Evolutionary conservation across 2,329 filamentous ascomycete species (phyloP).

Genomic region (Arachnomyces sp.): DNA sequence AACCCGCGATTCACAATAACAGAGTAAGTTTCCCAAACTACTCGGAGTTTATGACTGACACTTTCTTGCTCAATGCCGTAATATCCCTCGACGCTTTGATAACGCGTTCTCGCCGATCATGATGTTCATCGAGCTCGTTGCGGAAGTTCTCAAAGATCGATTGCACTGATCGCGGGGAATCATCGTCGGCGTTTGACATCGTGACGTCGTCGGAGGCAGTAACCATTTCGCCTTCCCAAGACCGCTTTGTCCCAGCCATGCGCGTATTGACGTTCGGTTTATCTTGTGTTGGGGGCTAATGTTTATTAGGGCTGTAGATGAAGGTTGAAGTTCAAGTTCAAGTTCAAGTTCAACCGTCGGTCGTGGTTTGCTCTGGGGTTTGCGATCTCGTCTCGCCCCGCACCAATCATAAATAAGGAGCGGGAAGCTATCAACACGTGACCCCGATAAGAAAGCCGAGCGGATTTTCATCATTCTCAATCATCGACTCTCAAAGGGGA

Average conservation of each 20-base stretch:
- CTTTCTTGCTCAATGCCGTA: conserved; percentile 92
- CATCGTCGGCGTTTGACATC: conserved; percentile 7
- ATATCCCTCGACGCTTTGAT: conserved; percentile 90
- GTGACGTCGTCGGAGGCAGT: conserved; percentile 7
- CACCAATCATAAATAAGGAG: no score
- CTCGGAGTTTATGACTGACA: conserved; percentile 48
- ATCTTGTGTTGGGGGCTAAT: no score
- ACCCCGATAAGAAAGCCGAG: no score
- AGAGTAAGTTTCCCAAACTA: conserved; percentile 8
- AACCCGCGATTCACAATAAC: background rate
- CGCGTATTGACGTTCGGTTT: background rate
- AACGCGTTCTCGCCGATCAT: conserved; percentile 82
- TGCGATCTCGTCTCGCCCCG: no score
- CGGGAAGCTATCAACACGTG: no score
- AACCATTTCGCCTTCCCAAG: conserved; percentile 30
- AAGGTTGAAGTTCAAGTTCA: no score
- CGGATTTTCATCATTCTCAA: no score
- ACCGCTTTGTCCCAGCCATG: conserved; percentile 32
- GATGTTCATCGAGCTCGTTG: conserved; percentile 83
- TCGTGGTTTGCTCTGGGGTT: no score
- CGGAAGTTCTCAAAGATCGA: conserved; percentile 82
- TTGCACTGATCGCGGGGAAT: conserved; percentile 29
- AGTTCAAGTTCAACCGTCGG: no score
- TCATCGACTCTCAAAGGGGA: no score
- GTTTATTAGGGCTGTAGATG: no score